phyloP scores from a whole-genome alignment of 2,329 filamentous ascomycete genomes.

The Akanthomyces dipterigenus region DNA sequence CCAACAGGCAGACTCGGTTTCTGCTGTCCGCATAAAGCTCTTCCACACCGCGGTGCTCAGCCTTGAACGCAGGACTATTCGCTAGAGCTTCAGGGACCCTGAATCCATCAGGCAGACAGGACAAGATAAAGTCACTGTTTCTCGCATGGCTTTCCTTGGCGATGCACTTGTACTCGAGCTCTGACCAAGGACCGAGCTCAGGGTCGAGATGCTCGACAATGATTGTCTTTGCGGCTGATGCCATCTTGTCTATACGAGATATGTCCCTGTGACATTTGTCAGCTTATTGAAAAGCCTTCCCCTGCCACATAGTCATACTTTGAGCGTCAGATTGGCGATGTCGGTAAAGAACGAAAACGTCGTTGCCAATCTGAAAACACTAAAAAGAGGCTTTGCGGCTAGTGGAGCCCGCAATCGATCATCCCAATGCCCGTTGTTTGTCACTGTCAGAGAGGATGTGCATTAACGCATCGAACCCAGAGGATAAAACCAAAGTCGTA shows the following conservation, averaged over 20 bases:
- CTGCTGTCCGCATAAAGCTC: slow-evolving; percentile 69
- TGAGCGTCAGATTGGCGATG: not conserved
- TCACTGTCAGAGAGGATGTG: not conserved
- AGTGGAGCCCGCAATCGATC: slow-evolving; percentile 9
- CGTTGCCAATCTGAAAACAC: slow-evolving; percentile 1
- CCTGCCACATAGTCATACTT: not conserved
- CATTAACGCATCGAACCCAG: not conserved
- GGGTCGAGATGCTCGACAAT: slow-evolving; percentile 96
- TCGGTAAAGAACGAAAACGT: not conserved
- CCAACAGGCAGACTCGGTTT: slow-evolving; percentile 76
- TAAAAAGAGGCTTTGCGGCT: slow-evolving; percentile 7
- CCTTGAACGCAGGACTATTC: slow-evolving; percentile 54
- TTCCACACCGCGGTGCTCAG: slow-evolving; percentile 75
- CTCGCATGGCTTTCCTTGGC: slow-evolving; percentile 67
- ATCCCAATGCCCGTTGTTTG: not conserved
- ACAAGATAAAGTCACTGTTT: slow-evolving; percentile 69
- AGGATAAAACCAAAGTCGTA: not conserved
- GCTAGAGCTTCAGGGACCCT: slow-evolving; percentile 54
- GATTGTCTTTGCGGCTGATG: slow-evolving; percentile 58
- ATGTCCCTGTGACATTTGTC: not conserved
- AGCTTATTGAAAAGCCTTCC: not conserved
- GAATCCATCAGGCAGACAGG: slow-evolving; percentile 67
- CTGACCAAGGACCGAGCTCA: slow-evolving; percentile 89
- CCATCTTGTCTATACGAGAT: slow-evolving; percentile 24
- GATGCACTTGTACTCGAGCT: slow-evolving; percentile 86